Evolutionary conservation across 2,329 filamentous ascomycete genomes (phyloP).

Genomic region (Sporothrix mexicana): DNA sequence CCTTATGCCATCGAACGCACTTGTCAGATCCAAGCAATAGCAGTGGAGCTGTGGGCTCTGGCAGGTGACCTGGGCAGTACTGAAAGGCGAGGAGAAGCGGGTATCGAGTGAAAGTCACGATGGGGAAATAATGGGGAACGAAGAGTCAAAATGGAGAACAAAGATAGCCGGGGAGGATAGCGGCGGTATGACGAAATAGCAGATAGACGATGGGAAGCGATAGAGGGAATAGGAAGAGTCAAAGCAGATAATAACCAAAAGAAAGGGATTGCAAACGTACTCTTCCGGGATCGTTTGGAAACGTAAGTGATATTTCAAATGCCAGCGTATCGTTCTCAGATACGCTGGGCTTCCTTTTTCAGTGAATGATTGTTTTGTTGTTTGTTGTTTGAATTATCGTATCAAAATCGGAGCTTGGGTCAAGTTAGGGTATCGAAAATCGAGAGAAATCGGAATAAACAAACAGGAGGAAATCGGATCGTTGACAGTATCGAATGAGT

Average conservation of each 20-base stretch:
- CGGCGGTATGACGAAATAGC: neutral
- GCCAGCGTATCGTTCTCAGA: conserved; percentile 1
- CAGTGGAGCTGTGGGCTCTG: conserved; percentile 15
- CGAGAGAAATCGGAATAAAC: neutral
- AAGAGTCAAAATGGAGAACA: conserved; percentile 13
- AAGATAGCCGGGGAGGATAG: conserved; percentile 11
- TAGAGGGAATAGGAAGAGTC: neutral
- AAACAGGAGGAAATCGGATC: neutral
- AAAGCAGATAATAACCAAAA: neutral
- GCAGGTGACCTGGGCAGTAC: conserved; percentile 14
- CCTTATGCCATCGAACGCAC: neutral
- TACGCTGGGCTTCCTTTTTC: neutral
- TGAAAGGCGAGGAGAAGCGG: neutral
- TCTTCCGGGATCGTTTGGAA: conserved; percentile 14
- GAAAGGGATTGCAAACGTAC: conserved; percentile 15
- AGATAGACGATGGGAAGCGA: neutral
- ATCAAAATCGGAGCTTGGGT: conserved; percentile 1
- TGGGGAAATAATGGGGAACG: conserved; percentile 18
- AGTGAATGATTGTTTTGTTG: neutral
- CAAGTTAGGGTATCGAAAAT: neutral
- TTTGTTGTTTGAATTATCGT: conserved; percentile 3
- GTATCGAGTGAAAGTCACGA: conserved; percentile 12
- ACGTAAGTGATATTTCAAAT: neutral
- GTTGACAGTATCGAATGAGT: neutral
- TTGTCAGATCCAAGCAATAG: conserved; percentile 1